phyloP scores from a whole-genome alignment of 1,139 yeast species.

The Debaryomyces fabryi region DNA sequence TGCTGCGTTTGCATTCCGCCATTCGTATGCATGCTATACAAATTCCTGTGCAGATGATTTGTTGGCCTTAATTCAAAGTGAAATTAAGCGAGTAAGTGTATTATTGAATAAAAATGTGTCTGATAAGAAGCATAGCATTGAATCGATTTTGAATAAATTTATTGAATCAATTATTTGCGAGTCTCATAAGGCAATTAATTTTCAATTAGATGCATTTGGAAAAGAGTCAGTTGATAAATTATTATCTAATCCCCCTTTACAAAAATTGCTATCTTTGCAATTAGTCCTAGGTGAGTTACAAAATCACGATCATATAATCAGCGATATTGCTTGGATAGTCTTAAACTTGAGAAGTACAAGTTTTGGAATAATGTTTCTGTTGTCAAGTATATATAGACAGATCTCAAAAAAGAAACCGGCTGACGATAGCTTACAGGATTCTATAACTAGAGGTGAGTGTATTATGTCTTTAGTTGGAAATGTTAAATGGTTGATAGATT shows the following conservation, averaged over 20 bases:
- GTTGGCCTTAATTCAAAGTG: constrained; percentile 54
- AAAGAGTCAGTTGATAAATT: constrained; percentile 72
- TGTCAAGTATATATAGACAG: constrained; percentile 62
- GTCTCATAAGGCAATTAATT: constrained; percentile 68
- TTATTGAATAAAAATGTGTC: constrained; percentile 18
- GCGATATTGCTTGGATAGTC: constrained; percentile 67
- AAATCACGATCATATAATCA: constrained; percentile 48
- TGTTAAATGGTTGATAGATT: constrained; percentile 78
- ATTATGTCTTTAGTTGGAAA: constrained; percentile 68
- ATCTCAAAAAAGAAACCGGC: constrained; percentile 53
- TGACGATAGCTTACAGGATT: constrained; percentile 56
- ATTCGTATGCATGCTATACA: constrained; percentile 68
- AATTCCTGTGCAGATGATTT: constrained; percentile 69
- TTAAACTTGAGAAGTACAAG: constrained; percentile 71
- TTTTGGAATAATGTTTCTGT: constrained; percentile 73
- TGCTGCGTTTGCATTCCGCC: constrained; percentile 64
- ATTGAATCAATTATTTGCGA: constrained; percentile 57
- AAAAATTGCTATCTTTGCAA: constrained; percentile 65
- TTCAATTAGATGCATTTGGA: constrained; percentile 63
- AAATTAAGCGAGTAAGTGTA: constrained; percentile 34
- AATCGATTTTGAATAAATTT: constrained; percentile 36
- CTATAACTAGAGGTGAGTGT: constrained; percentile 58
- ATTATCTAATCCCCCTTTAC: constrained; percentile 73
- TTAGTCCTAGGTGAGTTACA: constrained; percentile 62
- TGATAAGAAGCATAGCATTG: constrained; percentile 18